Conservation (phyloP, 2,329 filamentous ascomycete species). For the Microdochium paspali region DNA sequence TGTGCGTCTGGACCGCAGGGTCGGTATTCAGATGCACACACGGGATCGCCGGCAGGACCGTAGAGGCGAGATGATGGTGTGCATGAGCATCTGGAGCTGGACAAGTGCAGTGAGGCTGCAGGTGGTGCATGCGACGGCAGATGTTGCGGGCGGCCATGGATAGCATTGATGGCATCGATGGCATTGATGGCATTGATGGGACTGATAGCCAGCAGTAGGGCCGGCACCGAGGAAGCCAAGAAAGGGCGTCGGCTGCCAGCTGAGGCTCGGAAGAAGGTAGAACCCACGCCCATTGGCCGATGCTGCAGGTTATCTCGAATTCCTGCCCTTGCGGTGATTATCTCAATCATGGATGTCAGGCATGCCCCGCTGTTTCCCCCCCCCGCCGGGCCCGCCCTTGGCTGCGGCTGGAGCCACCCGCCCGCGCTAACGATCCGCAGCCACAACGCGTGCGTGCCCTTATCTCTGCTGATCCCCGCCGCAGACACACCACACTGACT, state of each 20-base stretch:
- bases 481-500: too few species aligned
- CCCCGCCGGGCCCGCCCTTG: background rate
- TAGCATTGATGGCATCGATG: too few species aligned
- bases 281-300: background rate
- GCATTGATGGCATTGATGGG: background rate
- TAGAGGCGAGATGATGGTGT: too few species aligned
- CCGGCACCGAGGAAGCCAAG: background rate
- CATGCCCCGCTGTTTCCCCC: too few species aligned
- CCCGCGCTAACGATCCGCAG: background rate
- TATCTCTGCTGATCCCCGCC: background rate
- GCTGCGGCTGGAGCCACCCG: background rate
- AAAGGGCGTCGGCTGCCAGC: background rate
- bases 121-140: too few species aligned
- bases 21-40: too few species aligned
- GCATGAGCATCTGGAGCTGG: too few species aligned
- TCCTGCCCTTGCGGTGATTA: background rate
- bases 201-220: background rate
- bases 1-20: too few species aligned
- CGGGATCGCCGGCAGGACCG: too few species aligned
- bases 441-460: background rate
- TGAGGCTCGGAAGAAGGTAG: too few species aligned
- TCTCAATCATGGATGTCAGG: background rate
- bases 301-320: background rate
- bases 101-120: too few species aligned
- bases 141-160: too few species aligned